phyloP scores from a whole-genome alignment of 805 yeast genomes.

The Wickerhamomyces bovis region DNA sequence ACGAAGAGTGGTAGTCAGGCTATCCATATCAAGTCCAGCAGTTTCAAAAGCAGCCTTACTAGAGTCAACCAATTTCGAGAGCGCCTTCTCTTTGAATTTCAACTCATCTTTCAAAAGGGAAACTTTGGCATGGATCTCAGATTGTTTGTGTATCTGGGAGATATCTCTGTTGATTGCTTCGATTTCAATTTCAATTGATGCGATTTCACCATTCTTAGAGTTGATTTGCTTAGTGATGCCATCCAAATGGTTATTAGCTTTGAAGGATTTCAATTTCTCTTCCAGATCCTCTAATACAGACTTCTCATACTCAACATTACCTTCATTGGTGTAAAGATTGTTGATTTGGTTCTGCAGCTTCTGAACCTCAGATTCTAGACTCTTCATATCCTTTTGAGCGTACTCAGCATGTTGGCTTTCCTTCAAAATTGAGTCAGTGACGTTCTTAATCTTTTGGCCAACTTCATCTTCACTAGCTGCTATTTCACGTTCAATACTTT shows the following conservation, averaged over 20 bases:
- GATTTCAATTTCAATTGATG: constrained; percentile 34
- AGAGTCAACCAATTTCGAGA: constrained; percentile 24
- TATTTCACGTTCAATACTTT: constrained; percentile 5
- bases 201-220: constrained; percentile 31
- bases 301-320: constrained; percentile 41
- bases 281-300: constrained; percentile 35
- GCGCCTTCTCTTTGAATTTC: constrained; percentile 25
- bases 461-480: constrained; percentile 14
- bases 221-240: constrained; percentile 31
- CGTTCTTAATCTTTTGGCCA: constrained; percentile 10
- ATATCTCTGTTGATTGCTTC: constrained; percentile 51
- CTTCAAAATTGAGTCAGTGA: constrained; percentile 31
- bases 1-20: constrained; percentile 11
- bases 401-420: constrained; percentile 40
- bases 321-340: constrained; percentile 36
- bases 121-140: constrained; percentile 53
- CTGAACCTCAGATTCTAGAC: constrained; percentile 30
- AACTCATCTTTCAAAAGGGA: constrained; percentile 38
- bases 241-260: constrained; percentile 24
- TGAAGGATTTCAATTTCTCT: constrained; percentile 27
- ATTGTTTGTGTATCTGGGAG: constrained; percentile 45
- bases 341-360: constrained; percentile 34
- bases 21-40: constrained; percentile 12
- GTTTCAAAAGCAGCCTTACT: constrained; percentile 21
- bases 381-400: constrained; percentile 33